These are phyloP conservation scores for Linum lewisii DNA, from an alignment of 345 rosid species.

Conservation along the genomic window DNA sequence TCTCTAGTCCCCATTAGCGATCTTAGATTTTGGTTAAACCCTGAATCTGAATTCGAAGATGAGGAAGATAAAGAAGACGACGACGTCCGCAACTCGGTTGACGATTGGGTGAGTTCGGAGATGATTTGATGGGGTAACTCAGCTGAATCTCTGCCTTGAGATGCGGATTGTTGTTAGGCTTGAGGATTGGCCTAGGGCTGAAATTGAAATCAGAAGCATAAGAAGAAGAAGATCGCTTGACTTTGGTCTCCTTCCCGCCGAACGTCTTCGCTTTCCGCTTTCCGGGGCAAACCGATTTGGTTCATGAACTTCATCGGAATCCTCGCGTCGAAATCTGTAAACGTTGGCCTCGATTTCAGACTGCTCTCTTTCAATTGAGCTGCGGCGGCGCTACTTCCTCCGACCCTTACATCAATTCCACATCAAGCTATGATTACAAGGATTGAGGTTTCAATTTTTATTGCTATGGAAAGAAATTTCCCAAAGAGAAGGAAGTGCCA, in stretches of 20 bases:
- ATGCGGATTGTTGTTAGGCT: no score
- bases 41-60: conserved; percentile 35
- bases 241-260: conserved; percentile 64
- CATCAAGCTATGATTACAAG: no score
- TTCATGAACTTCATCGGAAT: conserved; percentile 56
- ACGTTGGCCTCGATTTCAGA: no score
- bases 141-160: no score
- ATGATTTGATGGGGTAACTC: conserved; percentile 40
- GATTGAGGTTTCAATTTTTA: no score
- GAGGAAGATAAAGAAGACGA: neutral
- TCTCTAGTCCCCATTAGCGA: conserved; percentile 43
- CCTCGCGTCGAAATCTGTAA: conserved; percentile 32
- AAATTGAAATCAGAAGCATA: no score
- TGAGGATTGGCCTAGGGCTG: no score
- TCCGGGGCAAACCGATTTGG: conserved; percentile 51
- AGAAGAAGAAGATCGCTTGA: conserved; percentile 10
- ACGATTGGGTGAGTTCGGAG: conserved; percentile 20
- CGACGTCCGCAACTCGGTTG: conserved; percentile 11
- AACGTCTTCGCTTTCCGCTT: conserved; percentile 45
- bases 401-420: conserved; percentile 84
- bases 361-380: conserved; percentile 17
- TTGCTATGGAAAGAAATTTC: no score
- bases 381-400: conserved; percentile 44
- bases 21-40: conserved; percentile 76
- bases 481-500: no score